phyloP scores from a whole-genome alignment of 176 grass and related monocot genomes.

The Musa beccarii region DNA sequence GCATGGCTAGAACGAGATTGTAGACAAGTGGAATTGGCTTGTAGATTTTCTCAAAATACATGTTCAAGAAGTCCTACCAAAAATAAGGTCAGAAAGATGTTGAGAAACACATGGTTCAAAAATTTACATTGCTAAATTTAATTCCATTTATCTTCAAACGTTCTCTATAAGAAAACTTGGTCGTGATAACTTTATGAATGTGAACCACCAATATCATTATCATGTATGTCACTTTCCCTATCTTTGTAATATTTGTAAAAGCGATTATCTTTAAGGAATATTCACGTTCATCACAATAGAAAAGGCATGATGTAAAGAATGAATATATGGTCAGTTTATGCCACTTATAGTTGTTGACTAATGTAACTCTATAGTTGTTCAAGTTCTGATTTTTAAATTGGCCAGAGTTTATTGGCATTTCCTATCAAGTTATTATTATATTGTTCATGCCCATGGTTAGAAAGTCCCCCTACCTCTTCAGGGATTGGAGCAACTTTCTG shows the following conservation, averaged over 20 bases:
- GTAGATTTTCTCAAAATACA: conserved; percentile 19
- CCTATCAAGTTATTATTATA: not conserved
- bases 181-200: not conserved
- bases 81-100: not conserved
- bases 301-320: too few species aligned
- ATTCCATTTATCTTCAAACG: not conserved
- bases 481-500: too few species aligned
- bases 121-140: not conserved
- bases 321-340: not conserved
- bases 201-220: not conserved
- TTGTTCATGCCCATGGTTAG: too few species aligned
- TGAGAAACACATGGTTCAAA: not conserved
- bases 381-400: not conserved
- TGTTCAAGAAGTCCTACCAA: conserved; percentile 20
- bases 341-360: not conserved
- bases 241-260: not conserved
- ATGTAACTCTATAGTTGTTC: not conserved
- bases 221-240: not conserved
- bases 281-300: too few species aligned
- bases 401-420: not conserved
- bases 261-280: not conserved
- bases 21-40: conserved; percentile 13
- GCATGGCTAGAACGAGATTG: conserved; percentile 18
- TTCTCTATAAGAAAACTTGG: not conserved
- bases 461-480: not conserved